phyloP scores from a whole-genome alignment of 1,284 basidiomycete genomes.

The Kwoniella shivajii region DNA sequence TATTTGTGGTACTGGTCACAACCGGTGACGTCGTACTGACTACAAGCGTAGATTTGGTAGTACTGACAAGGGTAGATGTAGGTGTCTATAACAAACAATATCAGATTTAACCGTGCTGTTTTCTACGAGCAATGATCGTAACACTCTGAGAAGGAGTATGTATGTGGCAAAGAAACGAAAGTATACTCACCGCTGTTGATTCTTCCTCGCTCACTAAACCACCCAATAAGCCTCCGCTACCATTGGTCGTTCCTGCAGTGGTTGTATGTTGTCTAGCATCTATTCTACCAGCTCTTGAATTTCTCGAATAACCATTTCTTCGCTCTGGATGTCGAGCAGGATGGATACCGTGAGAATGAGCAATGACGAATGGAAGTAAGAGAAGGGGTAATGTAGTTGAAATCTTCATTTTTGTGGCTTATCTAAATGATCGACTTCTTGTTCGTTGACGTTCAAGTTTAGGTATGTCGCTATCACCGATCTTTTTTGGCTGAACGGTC shows the following conservation, averaged over 20 bases:
- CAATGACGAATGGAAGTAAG: constrained; percentile 11
- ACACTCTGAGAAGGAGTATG: neutral
- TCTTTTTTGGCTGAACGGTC: no score
- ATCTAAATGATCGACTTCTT: neutral
- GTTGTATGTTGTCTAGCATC: constrained; percentile 6
- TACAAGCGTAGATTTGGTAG: neutral
- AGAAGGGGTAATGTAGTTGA: constrained; percentile 14
- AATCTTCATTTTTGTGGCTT: constrained; percentile 9
- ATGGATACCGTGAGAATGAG: constrained; percentile 5
- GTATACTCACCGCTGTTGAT: constrained; percentile 1
- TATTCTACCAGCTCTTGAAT: neutral
- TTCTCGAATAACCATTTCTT: neutral
- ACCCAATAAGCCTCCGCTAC: constrained; percentile 4
- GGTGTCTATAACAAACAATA: no score
- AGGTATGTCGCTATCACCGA: neutral
- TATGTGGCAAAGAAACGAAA: neutral
- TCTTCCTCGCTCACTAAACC: constrained; percentile 3
- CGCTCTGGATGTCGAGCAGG: constrained; percentile 7
- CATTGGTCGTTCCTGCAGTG: no score
- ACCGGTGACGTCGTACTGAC: no score
- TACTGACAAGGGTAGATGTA: no score
- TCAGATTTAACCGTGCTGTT: no score
- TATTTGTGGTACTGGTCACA: no score
- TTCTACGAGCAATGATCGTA: neutral
- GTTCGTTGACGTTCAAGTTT: neutral